Base-by-base conservation (phyloP, 331 rosid genomes). In the Malus hybrid region DNA sequence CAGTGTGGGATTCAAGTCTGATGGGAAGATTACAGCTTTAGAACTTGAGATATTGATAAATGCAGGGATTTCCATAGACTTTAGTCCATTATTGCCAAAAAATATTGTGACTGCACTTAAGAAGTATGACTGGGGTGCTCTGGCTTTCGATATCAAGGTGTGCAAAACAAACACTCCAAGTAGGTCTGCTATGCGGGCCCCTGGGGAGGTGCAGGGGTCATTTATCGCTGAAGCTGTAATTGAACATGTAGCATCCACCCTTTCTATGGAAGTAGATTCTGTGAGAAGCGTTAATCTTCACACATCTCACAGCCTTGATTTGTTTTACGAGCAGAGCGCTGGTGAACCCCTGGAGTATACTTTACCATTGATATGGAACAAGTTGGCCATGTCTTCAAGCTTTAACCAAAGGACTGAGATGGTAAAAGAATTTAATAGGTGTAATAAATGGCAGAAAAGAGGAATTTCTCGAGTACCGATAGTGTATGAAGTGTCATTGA, bases 111-210 rank as follows among this genome's bases (percentile, higher is more conserved):
- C 20, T 33, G 60, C 92, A 48, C 87, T 94, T 66, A 88, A 84
- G 84, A 90, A 91, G 85, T 91, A 91, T 63, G 95, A 94, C 72
- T 94, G 97, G 96, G 99, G 99, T 68, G 91, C 92, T 28, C 85
- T 94, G 62, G 81, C 93, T 78, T 88, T 87, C 65, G 93, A 94
- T 79, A 70, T 94, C 56, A 94, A 91, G 87, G 82, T 94, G 62
- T 94, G 99, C 86, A 90, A 81, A 80, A 94, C 99, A 82, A 94
- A 90, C 76, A 86, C 66, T 70, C 76, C 95, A 0, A 90, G 89
- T 83, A 88, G 89, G 89, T 86, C 99, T 19, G 88, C 99, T 32
- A 94, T 94, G 99, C 91, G 99, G 68, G 97, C 77, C 65, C 97
- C 97, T 9, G 99, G 99, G 39, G 95, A 90, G 36, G 81, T 86